Evolutionary conservation across 208 protist genomes (phyloP).

Genomic region (Angomonas deanei): DNA sequence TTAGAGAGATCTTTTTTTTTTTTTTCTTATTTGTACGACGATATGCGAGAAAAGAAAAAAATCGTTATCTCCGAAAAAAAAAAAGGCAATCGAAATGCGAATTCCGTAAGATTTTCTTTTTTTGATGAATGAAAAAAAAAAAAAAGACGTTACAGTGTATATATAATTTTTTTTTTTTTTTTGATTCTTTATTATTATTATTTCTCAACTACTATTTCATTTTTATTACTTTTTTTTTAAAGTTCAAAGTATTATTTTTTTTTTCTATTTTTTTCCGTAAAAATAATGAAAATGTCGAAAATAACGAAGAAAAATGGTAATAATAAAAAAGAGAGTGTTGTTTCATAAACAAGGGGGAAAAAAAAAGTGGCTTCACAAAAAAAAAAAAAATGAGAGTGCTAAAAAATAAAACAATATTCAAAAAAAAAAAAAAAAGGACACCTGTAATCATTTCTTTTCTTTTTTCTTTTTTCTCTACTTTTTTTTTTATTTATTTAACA

Average conservation of each 20-base stretch:
- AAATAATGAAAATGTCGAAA: too few relatives aligned
- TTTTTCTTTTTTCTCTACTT: neutral
- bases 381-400: constrained; percentile 5
- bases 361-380: too few relatives aligned
- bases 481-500: constrained; percentile 1
- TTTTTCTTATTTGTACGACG: neutral
- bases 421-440: neutral
- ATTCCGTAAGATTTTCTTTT: neutral
- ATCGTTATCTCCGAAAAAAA: neutral
- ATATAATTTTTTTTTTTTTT: too few relatives aligned
- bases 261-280: too few relatives aligned
- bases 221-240: too few relatives aligned
- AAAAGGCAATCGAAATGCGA: constrained; percentile 3
- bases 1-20: neutral
- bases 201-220: too few relatives aligned
- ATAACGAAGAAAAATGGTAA: too few relatives aligned
- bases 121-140: neutral
- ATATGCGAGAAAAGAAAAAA: constrained; percentile 1
- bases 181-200: too few relatives aligned
- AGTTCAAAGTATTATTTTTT: too few relatives aligned
- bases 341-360: too few relatives aligned
- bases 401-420: neutral
- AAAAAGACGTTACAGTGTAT: constrained; percentile 10
- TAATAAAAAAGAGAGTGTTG: too few relatives aligned
- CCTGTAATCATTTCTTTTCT: neutral